Percentiles rank a stretch among this genome's conserved stretches.
Conservation (phyloP, 352 stramenopile species). For the Phytopythium chamaehyphon region DNA sequence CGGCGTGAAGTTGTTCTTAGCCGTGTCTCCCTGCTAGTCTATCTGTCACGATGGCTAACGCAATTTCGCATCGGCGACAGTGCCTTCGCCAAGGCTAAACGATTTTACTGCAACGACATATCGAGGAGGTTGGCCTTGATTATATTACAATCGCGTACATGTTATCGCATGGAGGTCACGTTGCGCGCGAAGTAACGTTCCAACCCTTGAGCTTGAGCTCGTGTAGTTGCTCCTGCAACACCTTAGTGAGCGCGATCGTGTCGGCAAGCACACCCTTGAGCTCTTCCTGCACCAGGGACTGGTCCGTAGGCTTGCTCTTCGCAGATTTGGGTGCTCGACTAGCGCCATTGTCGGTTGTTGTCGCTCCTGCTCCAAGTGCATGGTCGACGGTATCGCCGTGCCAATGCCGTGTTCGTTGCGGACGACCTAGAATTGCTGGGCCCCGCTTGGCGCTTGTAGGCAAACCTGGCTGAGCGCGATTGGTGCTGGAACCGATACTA, state of each 20-base stretch:
- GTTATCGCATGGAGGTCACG: neutral
- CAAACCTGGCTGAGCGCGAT: neutral
- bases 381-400: constrained; percentile 5
- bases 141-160: neutral
- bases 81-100: too few species aligned
- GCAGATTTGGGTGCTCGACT: too few species aligned
- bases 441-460: too few species aligned
- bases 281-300: constrained; percentile 64
- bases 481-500: constrained; percentile 1
- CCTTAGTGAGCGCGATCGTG: constrained; percentile 67
- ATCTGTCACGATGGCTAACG: too few species aligned
- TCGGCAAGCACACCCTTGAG: constrained; percentile 55
- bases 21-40: too few species aligned
- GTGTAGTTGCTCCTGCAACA: constrained; percentile 69
- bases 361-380: neutral
- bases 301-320: constrained; percentile 31
- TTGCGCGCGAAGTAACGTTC: constrained; percentile 43
- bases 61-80: too few species aligned
- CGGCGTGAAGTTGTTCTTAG: too few species aligned
- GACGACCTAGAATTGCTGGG: too few species aligned
- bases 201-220: constrained; percentile 79
- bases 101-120: too few species aligned
- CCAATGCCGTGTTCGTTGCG: neutral
- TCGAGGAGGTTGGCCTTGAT: neutral
- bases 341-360: too few species aligned